Conservation (phyloP, 176 grass and related monocot species). For the Triticum dicoccoides region DNA sequence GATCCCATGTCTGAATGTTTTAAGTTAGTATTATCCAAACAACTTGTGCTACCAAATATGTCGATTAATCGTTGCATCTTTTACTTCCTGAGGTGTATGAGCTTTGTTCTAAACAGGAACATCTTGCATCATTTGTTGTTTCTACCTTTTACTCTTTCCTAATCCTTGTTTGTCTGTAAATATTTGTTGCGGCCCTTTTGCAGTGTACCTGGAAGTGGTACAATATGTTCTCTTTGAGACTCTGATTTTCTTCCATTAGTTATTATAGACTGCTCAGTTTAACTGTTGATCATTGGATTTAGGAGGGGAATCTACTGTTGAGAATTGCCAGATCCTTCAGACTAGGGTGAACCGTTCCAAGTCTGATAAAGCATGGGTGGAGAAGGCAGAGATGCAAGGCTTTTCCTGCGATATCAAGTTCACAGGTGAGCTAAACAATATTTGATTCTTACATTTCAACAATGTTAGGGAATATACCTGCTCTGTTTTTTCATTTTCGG, state of each 20-base stretch:
- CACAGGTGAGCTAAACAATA: constrained; percentile 44
- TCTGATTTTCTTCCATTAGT: neutral
- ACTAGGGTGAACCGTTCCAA: constrained; percentile 86
- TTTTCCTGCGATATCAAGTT: constrained; percentile 94
- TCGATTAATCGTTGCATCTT: neutral
- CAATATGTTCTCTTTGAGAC: neutral
- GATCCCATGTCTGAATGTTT: neutral
- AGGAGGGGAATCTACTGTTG: constrained; percentile 83
- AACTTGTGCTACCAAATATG: neutral
- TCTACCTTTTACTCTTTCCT: neutral
- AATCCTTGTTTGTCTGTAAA: neutral
- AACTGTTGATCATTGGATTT: constrained; percentile 17
- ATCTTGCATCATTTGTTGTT: neutral
- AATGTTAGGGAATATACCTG: neutral
- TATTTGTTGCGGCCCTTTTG: neutral
- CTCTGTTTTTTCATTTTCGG: neutral
- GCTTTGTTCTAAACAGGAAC: neutral
- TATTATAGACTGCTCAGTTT: neutral
- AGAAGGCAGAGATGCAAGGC: constrained; percentile 61
- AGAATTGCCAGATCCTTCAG: constrained; percentile 95
- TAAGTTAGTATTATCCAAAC: neutral
- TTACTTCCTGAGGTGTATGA: neutral
- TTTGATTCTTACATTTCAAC: neutral
- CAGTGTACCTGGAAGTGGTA: neutral
- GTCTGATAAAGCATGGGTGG: constrained; percentile 80